Base-by-base conservation (phyloP, 495 filamentous ascomycete genomes). In the Jackrogersella minutella region DNA sequence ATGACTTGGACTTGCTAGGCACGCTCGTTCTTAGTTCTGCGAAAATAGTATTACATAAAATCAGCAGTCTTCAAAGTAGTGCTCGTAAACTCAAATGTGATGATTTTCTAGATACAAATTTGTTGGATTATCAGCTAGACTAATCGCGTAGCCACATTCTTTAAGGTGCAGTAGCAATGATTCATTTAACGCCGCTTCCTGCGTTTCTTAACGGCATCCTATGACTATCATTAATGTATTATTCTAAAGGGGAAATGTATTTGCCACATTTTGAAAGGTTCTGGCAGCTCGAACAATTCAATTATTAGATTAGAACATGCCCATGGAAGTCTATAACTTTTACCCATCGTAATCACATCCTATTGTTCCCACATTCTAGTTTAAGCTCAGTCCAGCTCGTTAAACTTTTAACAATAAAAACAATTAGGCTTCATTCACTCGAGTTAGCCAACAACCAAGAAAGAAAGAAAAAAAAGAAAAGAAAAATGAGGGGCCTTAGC, bases 21-120 rank as follows among this genome's bases (percentile, higher is more conserved):
- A 64, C 65, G 47, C 66, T 69, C 66, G 66, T 64, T 69, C 40
- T 61, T 43, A 22, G 61, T 64, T 69, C 66, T 69, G 58, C 34
- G 47, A 56, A 39, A 61, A 57, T 61, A 36, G 10, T 28, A 53
- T 46, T 55, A 33, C 51, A 47, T 64, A 46, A 34, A 69, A 69
- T 64, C 66, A 57, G 60, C 60, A 47, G 43, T 61, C 60, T 63
- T 56, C 60, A 43, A 30, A 61, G 61, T 60, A 5, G 3, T 53
- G 3, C 21, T 26, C 13, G 39, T 56, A 16, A 11, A 16, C 21
- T 63, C 4, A 14, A 37, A 44, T 37, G 43, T 67, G 57, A 64
- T 21, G 31, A 60, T 49, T 21, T 31, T 43, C 39, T 16, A 31
- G 31, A 41, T 41, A 17, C 17, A n/a, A 3, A 43, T 16, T 43